Percentiles rank a stretch among this genome's conserved stretches.
Evolutionary conservation across 2,329 filamentous ascomycete species (phyloP).

Genomic region (Leptodontidium sp.): DNA sequence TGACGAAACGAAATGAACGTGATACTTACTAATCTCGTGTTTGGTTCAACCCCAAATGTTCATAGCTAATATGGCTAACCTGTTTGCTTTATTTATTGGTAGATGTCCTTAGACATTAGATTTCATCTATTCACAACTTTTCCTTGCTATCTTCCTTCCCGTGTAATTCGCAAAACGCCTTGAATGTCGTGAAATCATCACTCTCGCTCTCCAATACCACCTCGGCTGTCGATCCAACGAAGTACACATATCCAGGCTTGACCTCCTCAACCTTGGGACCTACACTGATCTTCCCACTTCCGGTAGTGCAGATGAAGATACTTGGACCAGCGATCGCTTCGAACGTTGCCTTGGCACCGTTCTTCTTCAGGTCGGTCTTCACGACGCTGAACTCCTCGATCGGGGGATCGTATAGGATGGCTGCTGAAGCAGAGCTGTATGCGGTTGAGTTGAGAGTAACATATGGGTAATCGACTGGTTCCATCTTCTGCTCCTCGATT

Average conservation of each 20-base stretch:
- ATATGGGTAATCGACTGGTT: conserved; percentile 84
- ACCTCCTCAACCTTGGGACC: conserved; percentile 82
- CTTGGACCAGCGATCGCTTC: conserved; percentile 88
- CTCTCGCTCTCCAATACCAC: conserved; percentile 77
- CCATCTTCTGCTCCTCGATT: conserved; percentile 94
- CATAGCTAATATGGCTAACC: no score
- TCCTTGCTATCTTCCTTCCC: conserved; percentile 46
- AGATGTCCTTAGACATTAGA: not conserved
- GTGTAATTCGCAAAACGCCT: conserved; percentile 89
- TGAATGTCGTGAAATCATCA: conserved; percentile 85
- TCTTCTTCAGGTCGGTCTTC: conserved; percentile 74
- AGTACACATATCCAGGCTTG: conserved; percentile 78
- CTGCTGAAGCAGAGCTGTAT: conserved; percentile 79
- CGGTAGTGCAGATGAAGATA: conserved; percentile 89
- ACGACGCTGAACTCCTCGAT: conserved; percentile 97
- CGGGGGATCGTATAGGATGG: conserved; percentile 87
- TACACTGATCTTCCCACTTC: conserved; percentile 83
- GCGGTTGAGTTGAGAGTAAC: conserved; percentile 81
- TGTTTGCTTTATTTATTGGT: no score
- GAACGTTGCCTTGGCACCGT: conserved; percentile 84
- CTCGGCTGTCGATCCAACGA: conserved; percentile 89
- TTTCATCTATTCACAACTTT: conserved; percentile 36
- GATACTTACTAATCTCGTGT: no score
- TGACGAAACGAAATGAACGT: no score
- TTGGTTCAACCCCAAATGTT: no score